phyloP scores from a whole-genome alignment of 352 stramenopile species.

The Achlya hypogyna region DNA sequence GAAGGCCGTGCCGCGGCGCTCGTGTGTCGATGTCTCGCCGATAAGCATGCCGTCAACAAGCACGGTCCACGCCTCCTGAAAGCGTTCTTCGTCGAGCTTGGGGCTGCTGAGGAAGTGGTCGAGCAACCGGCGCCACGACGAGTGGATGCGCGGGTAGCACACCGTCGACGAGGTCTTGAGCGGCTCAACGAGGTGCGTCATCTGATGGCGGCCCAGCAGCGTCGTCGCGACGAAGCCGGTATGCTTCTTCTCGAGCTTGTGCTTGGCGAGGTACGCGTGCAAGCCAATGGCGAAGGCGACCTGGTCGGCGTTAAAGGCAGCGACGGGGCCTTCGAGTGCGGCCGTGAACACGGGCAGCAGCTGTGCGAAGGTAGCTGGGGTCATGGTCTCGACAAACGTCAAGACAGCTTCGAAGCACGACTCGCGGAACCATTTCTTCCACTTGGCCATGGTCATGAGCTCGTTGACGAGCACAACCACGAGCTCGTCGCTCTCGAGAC shows the following conservation, averaged over 20 bases:
- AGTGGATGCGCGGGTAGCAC: conserved; percentile 72
- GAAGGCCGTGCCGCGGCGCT: conserved; percentile 62
- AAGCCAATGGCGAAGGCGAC: conserved; percentile 64
- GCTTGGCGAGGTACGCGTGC: conserved; percentile 48
- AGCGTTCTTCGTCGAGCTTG: conserved; percentile 45
- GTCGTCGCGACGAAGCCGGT: conserved; percentile 30
- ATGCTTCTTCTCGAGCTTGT: conserved; percentile 27
- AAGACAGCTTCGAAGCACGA: conserved; percentile 63
- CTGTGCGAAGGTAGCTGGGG: conserved; percentile 33
- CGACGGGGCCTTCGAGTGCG: conserved; percentile 30
- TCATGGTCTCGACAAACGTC: conserved; percentile 43
- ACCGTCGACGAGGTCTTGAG: conserved; percentile 48
- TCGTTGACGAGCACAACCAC: conserved; percentile 34
- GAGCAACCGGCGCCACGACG: conserved; percentile 67
- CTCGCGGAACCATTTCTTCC: conserved; percentile 84
- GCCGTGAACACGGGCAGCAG: conserved; percentile 25
- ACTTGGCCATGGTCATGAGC: conserved; percentile 40
- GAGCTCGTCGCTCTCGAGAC: conserved; percentile 32
- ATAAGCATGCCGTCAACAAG: conserved; percentile 75
- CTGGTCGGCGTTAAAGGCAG: conserved; percentile 63
- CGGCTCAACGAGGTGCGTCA: conserved; percentile 51
- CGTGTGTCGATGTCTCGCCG: conserved; percentile 44
- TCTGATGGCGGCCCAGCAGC: conserved; percentile 47
- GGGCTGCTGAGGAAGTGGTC: conserved; percentile 52
- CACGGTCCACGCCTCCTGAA: conserved; percentile 71